Conservation (phyloP, 495 filamentous ascomycete genomes). For the Penicillium nucicola region DNA sequence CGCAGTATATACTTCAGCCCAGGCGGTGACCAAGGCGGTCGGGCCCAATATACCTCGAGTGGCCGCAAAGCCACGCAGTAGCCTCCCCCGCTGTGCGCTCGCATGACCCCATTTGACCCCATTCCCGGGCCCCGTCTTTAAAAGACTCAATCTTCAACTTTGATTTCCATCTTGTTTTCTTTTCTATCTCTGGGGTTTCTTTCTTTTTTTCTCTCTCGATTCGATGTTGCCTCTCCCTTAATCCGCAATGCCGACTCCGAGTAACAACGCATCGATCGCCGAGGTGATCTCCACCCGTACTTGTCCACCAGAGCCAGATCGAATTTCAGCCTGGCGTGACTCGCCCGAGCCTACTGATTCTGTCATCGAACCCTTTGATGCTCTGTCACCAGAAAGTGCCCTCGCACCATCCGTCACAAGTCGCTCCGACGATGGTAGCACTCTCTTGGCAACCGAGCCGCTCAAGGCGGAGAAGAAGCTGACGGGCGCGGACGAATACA, state of each 20-base stretch:
- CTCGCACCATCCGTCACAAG: slow-evolving; percentile 28
- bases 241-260: slow-evolving; percentile 59
- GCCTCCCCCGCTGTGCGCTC: slow-evolving; percentile 40
- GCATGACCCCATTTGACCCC: slow-evolving; percentile 32
- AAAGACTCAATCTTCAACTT: slow-evolving; percentile 10
- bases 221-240: slow-evolving; percentile 40
- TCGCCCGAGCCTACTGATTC: slow-evolving; percentile 23
- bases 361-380: slow-evolving; percentile 24
- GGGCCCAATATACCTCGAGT: no score
- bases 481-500: slow-evolving; percentile 31
- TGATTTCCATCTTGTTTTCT: slow-evolving; percentile 15
- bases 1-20: no score
- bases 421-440: slow-evolving; percentile 33
- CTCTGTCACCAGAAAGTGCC: slow-evolving; percentile 25
- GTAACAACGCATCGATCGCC: slow-evolving; percentile 49
- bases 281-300: slow-evolving; percentile 49
- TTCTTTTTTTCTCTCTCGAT: slow-evolving; percentile 16
- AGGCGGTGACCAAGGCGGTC: no score
- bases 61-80: no score
- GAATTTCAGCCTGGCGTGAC: slow-evolving; percentile 40
- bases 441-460: slow-evolving; percentile 25
- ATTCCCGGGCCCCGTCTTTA: slow-evolving; percentile 6
- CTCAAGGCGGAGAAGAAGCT: slow-evolving; percentile 31
- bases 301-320: slow-evolving; percentile 56
- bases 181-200: slow-evolving; percentile 4